Evolutionary conservation across 495 filamentous ascomycete genomes (phyloP), one percentile per base, ranked within the genome.

Genomic region (Neurospora sp.): DNA sequence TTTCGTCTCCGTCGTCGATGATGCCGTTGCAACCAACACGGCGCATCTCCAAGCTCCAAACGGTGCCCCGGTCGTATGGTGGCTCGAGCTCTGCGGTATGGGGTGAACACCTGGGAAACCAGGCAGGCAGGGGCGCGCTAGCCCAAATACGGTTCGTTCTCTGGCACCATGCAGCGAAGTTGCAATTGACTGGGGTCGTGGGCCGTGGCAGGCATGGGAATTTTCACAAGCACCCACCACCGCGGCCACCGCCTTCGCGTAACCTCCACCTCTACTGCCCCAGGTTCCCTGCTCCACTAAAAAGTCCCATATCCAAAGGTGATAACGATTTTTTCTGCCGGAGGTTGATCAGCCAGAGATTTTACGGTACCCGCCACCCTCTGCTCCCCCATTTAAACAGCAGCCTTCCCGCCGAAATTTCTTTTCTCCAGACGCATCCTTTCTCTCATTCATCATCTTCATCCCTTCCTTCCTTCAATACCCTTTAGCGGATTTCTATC

Each of bases 311-410:
- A 41, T 73, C 48, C 48, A 59, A 59, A 6, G 1, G 71, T 72
- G 73, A 75, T 75, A 75, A 74, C 71, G 70, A 48, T 42, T 74
- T 74, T 74, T 74, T 69, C 48, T 59, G 48, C 48, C 48, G 20
- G 22, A 59, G 20, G 48, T 59, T 59, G 48, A 59, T 59, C 48
- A 59, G 48, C 48, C 20, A 59, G 48, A 59, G 48, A 59, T 59
- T 59, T 59, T 59, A 59, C 38, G 48, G 70, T 41, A 45, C 69
- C 75, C 72, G 70, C 76, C 76, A 74, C 76, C 69, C 61, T 69
- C 45, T 78, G 81, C 79, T 76, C 71, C 40, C 41, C 70, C 76
- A 74, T 72, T 72, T 61, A 42, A 73, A 75, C 74, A 73, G 74
- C 76, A 74, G 74, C 61, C n/a, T 65, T 70, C 65, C 76, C 48